Base-by-base conservation (phyloP, 768 basidiomycete genomes). In the Leucocoprinus leucothites region DNA sequence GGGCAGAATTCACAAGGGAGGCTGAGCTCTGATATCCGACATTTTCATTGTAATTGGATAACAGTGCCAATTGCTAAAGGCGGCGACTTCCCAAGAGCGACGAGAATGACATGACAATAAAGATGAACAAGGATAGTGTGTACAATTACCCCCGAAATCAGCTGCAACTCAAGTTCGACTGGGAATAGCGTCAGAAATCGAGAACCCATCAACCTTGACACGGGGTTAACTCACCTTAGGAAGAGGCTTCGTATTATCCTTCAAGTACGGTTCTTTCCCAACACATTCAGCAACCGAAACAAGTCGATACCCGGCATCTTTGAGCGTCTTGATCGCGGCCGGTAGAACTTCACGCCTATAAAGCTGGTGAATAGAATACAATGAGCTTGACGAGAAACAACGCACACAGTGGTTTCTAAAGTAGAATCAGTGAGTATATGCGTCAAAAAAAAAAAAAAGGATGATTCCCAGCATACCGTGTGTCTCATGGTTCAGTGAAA, bases 401-500 rank as follows among this genome's bases (percentile, higher is more conserved):
- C 55, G 9, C 42, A 60, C 58, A 51, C 53, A 9, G 53, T 60
- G 9, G 45, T 21, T 38, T 46, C 67, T 51, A 28, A 1, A 61
- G 52, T 36, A 8, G 22, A 40, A n/a, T 51, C 40, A 31, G 18
- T 34, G 43, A 22, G 13, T 36, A 16, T 28, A 28, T 21, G 42
- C 6, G n/a, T 21, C 7, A 25, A 2, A 14, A 9, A 4, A 3
- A 18, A 2, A 2, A 28, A 43, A 14, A 7, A 3, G 3, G 18
- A 6, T 2, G 25, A 46, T 45, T 34, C 13, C 24, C 26, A 21
- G 60, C 67, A 19, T 42, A 71, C 70, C 65, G n/a, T 51, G 49
- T 25, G 55, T 51, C 45, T 74, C 72, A 48, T 76, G 74, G 52
- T 73, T 73, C 40, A 76, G 65, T 34, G 74, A 59, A 21, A 75